Evolutionary conservation across 305 asterid genomes (phyloP).

Genomic region (Fraxinus xanthoxyloides): DNA sequence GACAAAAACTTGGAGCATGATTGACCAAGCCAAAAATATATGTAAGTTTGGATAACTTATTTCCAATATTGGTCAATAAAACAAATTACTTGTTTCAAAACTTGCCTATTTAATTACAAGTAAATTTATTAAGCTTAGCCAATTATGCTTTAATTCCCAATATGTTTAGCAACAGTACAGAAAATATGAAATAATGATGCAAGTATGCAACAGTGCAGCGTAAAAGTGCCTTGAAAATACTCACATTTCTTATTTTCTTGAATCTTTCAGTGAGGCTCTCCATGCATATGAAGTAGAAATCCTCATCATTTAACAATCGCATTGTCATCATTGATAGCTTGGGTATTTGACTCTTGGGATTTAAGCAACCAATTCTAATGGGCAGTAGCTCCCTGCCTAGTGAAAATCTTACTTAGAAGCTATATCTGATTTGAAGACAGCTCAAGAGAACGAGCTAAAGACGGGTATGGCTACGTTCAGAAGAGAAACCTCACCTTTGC

Average conservation of each 20-base stretch:
- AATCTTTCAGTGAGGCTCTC: conserved; percentile 48
- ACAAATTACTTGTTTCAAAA: neutral
- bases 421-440: conserved; percentile 15
- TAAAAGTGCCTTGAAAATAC: conserved; percentile 13
- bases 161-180: neutral
- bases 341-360: conserved; percentile 48
- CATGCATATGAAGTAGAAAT: conserved; percentile 63
- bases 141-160: neutral
- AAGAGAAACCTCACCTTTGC: conserved; percentile 44
- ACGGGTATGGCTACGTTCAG: neutral
- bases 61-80: neutral
- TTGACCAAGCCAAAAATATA: neutral
- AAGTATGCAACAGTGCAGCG: neutral
- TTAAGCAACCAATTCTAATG: conserved; percentile 78
- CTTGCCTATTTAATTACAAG: neutral
- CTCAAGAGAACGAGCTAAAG: conserved; percentile 3
- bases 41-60: neutral
- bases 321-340: conserved; percentile 55
- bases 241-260: conserved; percentile 40
- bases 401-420: conserved; percentile 30
- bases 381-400: conserved; percentile 67
- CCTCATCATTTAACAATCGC: conserved; percentile 45
- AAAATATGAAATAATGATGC: neutral
- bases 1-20: neutral
- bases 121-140: neutral